Percentiles rank a stretch among this genome's conserved stretches.
Evolutionary conservation across 2,329 filamentous ascomycete species (phyloP).

Genomic region (Graphium sp.): DNA sequence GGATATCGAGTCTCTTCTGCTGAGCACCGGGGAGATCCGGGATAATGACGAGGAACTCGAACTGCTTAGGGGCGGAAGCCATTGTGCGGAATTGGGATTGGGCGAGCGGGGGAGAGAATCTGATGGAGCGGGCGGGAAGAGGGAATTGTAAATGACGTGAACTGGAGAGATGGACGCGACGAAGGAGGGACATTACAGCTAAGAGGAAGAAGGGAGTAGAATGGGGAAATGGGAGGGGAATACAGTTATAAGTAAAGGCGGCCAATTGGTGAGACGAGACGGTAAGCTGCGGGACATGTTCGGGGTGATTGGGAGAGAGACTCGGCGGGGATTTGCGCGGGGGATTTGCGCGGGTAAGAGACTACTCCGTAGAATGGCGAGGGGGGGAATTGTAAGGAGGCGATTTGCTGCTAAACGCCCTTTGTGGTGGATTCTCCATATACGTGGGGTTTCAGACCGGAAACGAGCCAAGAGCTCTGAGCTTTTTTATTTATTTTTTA

Average conservation of each 20-base stretch:
- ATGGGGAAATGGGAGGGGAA: background rate
- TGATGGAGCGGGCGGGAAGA: background rate
- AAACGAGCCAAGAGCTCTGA: too few species aligned
- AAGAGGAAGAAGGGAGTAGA: too few species aligned
- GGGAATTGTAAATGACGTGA: background rate
- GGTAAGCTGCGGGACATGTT: background rate
- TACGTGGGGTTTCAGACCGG: too few species aligned
- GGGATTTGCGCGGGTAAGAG: too few species aligned
- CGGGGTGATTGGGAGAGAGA: background rate
- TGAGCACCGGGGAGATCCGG: constrained; percentile 46
- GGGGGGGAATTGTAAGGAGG: background rate
- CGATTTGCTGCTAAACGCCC: background rate
- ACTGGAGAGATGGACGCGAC: constrained; percentile 1
- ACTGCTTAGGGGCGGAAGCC: constrained; percentile 20
- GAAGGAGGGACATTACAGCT: background rate
- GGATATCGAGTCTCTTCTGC: constrained; percentile 44
- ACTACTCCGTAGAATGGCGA: background rate
- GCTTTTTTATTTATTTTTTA: too few species aligned
- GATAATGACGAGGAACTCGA: constrained; percentile 52
- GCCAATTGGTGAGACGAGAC: background rate
- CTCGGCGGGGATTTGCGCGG: background rate
- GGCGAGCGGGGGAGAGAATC: background rate
- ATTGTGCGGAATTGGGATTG: constrained; percentile 9
- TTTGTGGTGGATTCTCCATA: too few species aligned
- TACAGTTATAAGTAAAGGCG: background rate